A percentile compares a stretch with the other conserved stretches of the same genome.
Conservation (phyloP, 2,329 filamentous ascomycete species). For the Thielaviopsis punctulata region DNA sequence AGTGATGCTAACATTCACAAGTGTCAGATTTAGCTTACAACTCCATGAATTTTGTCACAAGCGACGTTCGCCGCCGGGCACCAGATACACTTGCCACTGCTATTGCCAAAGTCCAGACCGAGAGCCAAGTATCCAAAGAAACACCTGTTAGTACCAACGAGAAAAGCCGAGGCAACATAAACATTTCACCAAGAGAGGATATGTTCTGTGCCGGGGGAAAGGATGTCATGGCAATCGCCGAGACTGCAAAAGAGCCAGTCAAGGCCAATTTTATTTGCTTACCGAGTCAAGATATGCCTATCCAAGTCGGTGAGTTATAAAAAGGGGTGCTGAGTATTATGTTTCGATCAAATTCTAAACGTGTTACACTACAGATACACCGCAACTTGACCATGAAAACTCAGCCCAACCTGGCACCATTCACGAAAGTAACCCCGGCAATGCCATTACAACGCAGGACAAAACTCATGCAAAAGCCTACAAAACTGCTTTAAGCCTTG, state of each 20-base stretch:
- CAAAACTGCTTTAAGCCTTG: background rate
- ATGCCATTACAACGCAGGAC: background rate
- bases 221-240: background rate
- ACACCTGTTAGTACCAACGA: background rate
- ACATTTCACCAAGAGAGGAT: background rate
- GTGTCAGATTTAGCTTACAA: constrained; percentile 37
- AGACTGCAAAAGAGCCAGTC: background rate
- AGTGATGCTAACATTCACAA: constrained; percentile 16
- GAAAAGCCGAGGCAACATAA: background rate
- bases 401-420: background rate
- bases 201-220: too few relatives aligned
- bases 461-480: background rate
- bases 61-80: background rate
- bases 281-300: background rate
- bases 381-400: constrained; percentile 2
- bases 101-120: background rate
- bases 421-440: background rate
- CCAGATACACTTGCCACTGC: background rate
- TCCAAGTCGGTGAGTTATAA: background rate
- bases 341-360: background rate
- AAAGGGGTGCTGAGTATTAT: too few relatives aligned
- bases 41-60: constrained; percentile 27
- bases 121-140: background rate
- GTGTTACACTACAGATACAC: constrained; percentile 1
- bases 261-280: background rate